Evolutionary conservation across 73 alveolate genomes (phyloP).

Genomic region (Paramecium octaurelia): DNA sequence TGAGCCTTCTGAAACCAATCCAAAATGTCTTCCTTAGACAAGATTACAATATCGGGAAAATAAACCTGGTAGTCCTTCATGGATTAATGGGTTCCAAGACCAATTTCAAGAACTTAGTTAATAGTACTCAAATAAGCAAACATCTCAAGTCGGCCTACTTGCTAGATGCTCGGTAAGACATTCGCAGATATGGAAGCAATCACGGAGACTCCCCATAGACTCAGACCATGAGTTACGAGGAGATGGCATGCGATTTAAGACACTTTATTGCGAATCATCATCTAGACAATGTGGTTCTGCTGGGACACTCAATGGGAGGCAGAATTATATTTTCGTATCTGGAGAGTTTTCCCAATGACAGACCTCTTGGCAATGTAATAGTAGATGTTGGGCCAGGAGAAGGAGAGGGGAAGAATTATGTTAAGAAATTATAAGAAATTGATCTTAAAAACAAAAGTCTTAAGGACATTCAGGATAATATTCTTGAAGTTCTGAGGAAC

Average conservation of each 20-base stretch:
- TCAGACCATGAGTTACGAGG: background rate
- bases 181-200: background rate
- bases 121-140: background rate
- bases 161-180: background rate
- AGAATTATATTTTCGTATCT: background rate
- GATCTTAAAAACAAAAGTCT: background rate
- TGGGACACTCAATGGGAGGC: constrained; percentile 36
- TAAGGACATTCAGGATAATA: background rate
- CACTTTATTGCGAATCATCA: background rate
- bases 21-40: background rate
- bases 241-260: background rate
- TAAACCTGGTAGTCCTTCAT: background rate
- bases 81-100: background rate
- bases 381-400: constrained; percentile 41
- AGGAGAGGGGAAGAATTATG: constrained; percentile 7
- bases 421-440: background rate
- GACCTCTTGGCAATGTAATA: background rate
- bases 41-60: background rate
- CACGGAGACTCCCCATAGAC: background rate
- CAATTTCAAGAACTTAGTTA: background rate
- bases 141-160: background rate
- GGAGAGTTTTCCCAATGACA: background rate
- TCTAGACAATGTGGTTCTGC: background rate
- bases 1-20: background rate
- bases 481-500: background rate